phyloP scores from a whole-genome alignment of 2,329 filamentous ascomycete species.

The Colletotrichum destructivum region DNA sequence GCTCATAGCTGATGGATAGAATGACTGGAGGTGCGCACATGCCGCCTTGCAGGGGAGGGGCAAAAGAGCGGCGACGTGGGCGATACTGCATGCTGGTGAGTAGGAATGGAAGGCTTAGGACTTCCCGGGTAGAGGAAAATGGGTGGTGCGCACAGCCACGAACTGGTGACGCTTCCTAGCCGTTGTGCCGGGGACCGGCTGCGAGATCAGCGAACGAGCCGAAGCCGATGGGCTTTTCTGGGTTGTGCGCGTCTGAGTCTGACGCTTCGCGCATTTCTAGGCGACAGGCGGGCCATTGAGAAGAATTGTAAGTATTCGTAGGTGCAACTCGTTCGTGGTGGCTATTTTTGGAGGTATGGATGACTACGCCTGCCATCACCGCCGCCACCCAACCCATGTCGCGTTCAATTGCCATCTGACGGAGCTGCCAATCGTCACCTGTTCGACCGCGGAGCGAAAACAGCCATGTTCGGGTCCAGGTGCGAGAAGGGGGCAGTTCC shows the following conservation, averaged over 20 bases:
- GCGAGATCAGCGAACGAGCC: slow-evolving; percentile 17
- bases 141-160: slow-evolving; percentile 32
- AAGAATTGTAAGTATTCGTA: slow-evolving; percentile 5
- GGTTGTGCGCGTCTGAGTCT: not conserved
- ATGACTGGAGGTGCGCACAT: too few species aligned
- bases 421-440: slow-evolving; percentile 29
- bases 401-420: slow-evolving; percentile 4
- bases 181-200: slow-evolving; percentile 3
- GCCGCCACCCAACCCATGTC: slow-evolving; percentile 24
- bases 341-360: slow-evolving; percentile 25
- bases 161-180: slow-evolving; percentile 18
- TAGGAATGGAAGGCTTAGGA: slow-evolving; percentile 25
- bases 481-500: slow-evolving; percentile 5
- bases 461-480: not conserved
- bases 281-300: slow-evolving; percentile 8
- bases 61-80: slow-evolving; percentile 19
- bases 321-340: slow-evolving; percentile 7
- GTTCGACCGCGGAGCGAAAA: not conserved
- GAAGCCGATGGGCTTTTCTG: slow-evolving; percentile 1
- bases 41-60: not conserved
- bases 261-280: not conserved
- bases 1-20: not conserved
- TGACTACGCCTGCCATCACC: not conserved
- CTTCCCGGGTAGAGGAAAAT: not conserved
- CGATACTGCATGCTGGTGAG: not conserved